These are phyloP conservation scores for Sungouiella thailandica DNA, from an alignment of 805 yeast genomes.

Conservation along the genomic window DNA sequence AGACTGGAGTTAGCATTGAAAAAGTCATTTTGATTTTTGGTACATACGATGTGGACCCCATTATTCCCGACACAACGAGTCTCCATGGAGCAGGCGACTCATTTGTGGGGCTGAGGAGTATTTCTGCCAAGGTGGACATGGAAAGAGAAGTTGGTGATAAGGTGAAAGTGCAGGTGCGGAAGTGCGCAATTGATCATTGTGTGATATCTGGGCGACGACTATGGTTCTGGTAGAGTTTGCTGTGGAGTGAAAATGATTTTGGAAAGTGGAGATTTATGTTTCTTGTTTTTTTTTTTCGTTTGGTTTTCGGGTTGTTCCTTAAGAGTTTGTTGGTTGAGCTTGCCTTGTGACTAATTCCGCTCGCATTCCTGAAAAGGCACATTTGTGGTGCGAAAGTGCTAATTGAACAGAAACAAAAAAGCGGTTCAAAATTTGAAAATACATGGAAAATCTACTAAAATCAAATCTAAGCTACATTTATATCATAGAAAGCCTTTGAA, in stretches of 20 bases:
- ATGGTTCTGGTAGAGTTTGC: background rate
- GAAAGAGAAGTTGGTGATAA: conserved; percentile 1
- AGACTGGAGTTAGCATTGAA: conserved; percentile 30
- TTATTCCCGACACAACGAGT: conserved; percentile 50
- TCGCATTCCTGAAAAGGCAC: too few relatives aligned
- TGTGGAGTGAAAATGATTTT: background rate
- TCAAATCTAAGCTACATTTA: too few relatives aligned
- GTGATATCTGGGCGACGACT: background rate
- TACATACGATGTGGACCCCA: conserved; percentile 60
- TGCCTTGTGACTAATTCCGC: background rate
- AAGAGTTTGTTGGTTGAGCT: background rate
- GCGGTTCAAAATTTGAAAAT: too few relatives aligned
- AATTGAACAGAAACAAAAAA: too few relatives aligned
- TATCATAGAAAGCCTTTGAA: too few relatives aligned
- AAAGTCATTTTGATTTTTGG: background rate
- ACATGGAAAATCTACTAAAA: too few relatives aligned
- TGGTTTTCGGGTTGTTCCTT: background rate
- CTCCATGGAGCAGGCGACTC: conserved; percentile 18
- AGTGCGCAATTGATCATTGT: background rate
- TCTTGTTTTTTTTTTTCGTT: background rate
- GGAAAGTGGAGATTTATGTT: too few relatives aligned
- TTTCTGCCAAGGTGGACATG: background rate
- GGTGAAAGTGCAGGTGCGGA: conserved; percentile 1
- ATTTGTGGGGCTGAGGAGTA: background rate
- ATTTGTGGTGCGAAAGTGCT: too few relatives aligned